phyloP scores from a whole-genome alignment of 1,139 yeast genomes.

The Citeromyces hawaiiensis region DNA sequence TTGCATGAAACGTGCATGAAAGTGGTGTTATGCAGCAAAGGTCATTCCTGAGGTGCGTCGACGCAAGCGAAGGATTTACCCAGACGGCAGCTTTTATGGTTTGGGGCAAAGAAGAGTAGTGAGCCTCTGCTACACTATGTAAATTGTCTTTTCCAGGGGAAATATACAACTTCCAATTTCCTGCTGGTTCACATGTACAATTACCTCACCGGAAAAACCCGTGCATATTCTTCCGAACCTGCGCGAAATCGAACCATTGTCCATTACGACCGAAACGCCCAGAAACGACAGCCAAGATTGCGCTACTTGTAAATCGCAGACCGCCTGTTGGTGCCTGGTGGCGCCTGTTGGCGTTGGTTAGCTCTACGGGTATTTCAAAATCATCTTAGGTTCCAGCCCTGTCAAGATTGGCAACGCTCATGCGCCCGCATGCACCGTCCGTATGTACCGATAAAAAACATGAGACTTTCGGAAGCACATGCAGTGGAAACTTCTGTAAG shows the following conservation, averaged over 20 bases:
- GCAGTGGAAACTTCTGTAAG: not conserved
- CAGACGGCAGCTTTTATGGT: too few species aligned
- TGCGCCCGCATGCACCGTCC: not conserved
- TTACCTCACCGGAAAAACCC: not conserved
- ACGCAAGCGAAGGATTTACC: not conserved
- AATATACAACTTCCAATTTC: too few species aligned
- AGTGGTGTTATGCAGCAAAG: conserved; percentile 1
- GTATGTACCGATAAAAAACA: not conserved
- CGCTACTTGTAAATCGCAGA: too few species aligned
- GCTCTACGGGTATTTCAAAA: too few species aligned
- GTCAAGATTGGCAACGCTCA: not conserved
- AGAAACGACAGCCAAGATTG: not conserved
- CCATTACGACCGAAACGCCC: not conserved
- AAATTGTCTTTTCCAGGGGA: too few species aligned
- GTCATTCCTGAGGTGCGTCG: conserved; percentile 1
- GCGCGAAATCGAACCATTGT: conserved; percentile 1
- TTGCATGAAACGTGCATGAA: not conserved
- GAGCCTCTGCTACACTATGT: too few species aligned
- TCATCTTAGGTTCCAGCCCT: too few species aligned
- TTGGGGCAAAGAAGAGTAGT: too few species aligned
- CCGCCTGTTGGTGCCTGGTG: too few species aligned
- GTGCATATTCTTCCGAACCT: not conserved
- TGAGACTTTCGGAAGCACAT: not conserved
- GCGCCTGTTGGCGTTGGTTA: too few species aligned
- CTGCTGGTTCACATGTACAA: not conserved